Evolutionary conservation across 2,329 filamentous ascomycete species (phyloP).

Genomic region (Lithohypha guttulata): DNA sequence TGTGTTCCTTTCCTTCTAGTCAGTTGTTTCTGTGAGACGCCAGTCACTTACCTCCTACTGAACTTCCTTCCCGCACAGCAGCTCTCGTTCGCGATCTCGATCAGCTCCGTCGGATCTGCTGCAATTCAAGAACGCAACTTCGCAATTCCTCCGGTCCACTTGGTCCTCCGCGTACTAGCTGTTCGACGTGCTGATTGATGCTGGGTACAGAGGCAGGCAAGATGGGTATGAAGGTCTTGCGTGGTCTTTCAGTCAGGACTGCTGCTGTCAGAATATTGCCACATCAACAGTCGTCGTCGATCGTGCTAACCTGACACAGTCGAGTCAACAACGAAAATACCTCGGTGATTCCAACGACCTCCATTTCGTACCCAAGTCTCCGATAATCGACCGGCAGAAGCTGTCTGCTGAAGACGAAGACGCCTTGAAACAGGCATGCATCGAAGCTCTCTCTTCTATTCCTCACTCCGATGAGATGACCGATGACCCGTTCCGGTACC

Average conservation of each 20-base stretch:
- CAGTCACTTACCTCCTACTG: too few relatives aligned
- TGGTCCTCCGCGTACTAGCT: too few relatives aligned
- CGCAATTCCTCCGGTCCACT: too few relatives aligned
- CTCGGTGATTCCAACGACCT: constrained; percentile 26
- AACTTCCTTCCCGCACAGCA: not conserved
- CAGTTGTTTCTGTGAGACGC: not conserved
- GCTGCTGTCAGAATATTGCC: not conserved
- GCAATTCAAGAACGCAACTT: too few relatives aligned
- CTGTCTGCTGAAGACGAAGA: constrained; percentile 27
- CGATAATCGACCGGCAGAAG: constrained; percentile 27
- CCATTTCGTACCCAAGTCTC: constrained; percentile 25
- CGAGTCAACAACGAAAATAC: constrained; percentile 21
- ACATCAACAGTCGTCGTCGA: not conserved
- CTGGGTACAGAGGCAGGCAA: too few relatives aligned
- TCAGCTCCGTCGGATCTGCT: too few relatives aligned
- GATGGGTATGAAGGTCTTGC: not conserved
- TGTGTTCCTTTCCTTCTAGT: not conserved
- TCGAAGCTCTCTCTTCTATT: constrained; percentile 19
- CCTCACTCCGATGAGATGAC: constrained; percentile 22
- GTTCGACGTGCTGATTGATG: too few relatives aligned
- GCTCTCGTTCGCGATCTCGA: too few relatives aligned
- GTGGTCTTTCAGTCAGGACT: constrained; percentile 1
- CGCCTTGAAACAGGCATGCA: constrained; percentile 28
- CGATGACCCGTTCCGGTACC: constrained; percentile 21
- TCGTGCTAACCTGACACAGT: constrained; percentile 3